Evolutionary conservation across 2,329 filamentous ascomycete species (phyloP).

Genomic region (Metarhizium brunneum): DNA sequence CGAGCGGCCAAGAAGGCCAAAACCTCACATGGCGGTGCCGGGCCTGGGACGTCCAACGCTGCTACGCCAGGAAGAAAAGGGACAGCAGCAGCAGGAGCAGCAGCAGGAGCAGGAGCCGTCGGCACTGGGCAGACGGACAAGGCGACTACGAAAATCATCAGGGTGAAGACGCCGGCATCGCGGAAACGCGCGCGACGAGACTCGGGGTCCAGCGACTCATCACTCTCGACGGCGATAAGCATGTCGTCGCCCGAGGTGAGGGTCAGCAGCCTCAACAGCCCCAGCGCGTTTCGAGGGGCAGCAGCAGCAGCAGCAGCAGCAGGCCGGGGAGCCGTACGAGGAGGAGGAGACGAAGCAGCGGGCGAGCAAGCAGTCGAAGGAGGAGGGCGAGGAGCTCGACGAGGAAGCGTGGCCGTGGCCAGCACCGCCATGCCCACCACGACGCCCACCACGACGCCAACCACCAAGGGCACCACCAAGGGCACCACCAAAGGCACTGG

Average conservation of each 20-base stretch:
- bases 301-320: neutral
- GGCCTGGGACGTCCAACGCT: neutral
- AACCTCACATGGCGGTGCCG: conserved; percentile 15
- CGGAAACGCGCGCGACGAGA: conserved; percentile 24
- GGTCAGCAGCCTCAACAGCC: conserved; percentile 10
- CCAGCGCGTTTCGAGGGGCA: neutral
- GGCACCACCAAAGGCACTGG: conserved; percentile 5
- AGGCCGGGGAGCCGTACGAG: conserved; percentile 1
- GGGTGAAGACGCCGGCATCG: conserved; percentile 25
- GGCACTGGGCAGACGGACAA: neutral
- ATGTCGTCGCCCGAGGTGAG: conserved; percentile 29
- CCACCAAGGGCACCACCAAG: neutral
- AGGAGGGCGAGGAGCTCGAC: neutral
- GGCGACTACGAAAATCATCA: conserved; percentile 8
- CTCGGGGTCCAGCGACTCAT: conserved; percentile 32
- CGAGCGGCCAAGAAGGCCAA: conserved; percentile 29
- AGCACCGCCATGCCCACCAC: neutral
- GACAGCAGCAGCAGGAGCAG: neutral
- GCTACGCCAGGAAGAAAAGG: conserved; percentile 1
- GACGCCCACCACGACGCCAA: neutral
- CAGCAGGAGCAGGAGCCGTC: neutral
- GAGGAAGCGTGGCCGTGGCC: neutral
- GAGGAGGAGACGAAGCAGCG: neutral
- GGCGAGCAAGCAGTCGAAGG: neutral
- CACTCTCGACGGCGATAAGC: conserved; percentile 30